Percentiles rank a stretch among this genome's conserved stretches.
phyloP scores from a whole-genome alignment of 2,329 filamentous ascomycete species.

The Spiromastix sp. region DNA sequence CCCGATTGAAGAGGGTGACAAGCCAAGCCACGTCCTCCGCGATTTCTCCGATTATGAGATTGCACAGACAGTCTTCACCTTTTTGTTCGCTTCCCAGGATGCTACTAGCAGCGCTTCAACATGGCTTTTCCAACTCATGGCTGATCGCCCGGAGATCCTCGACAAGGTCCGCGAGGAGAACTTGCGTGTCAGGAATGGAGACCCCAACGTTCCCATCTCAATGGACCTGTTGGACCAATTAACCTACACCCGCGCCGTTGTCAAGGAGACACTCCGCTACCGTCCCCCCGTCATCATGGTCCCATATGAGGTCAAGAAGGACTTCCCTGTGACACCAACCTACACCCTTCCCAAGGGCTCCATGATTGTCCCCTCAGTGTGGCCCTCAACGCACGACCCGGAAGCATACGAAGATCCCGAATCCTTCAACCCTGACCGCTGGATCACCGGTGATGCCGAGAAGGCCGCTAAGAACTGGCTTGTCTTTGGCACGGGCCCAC shows the following conservation, averaged over 20 bases:
- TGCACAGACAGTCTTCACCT: conserved; percentile 85
- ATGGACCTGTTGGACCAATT: conserved; percentile 84
- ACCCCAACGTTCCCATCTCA: conserved; percentile 58
- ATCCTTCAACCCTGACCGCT: conserved; percentile 79
- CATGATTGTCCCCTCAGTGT: conserved; percentile 90
- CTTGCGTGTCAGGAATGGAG: conserved; percentile 61
- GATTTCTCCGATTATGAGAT: conserved; percentile 88
- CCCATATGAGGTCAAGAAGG: conserved; percentile 87
- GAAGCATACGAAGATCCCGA: conserved; percentile 89
- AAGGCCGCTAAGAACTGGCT: conserved; percentile 92
- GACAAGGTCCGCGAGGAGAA: conserved; percentile 90
- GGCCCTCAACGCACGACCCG: conserved; percentile 81
- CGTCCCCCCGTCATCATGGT: conserved; percentile 96
- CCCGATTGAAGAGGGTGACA: conserved; percentile 58
- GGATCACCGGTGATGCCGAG: conserved; percentile 82
- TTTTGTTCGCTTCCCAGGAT: conserved; percentile 95
- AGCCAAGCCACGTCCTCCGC: conserved; percentile 73
- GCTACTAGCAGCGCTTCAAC: conserved; percentile 88
- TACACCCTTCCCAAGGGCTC: conserved; percentile 93
- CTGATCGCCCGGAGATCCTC: conserved; percentile 85
- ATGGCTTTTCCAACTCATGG: conserved; percentile 91
- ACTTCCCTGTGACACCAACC: conserved; percentile 75
- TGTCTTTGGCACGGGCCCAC: conserved; percentile 89
- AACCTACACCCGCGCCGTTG: conserved; percentile 81
- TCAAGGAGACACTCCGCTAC: conserved; percentile 85